These are phyloP conservation scores for Neurospora tetrasperma DNA, from an alignment of 495 filamentous ascomycete genomes.

Conservation along the genomic window DNA sequence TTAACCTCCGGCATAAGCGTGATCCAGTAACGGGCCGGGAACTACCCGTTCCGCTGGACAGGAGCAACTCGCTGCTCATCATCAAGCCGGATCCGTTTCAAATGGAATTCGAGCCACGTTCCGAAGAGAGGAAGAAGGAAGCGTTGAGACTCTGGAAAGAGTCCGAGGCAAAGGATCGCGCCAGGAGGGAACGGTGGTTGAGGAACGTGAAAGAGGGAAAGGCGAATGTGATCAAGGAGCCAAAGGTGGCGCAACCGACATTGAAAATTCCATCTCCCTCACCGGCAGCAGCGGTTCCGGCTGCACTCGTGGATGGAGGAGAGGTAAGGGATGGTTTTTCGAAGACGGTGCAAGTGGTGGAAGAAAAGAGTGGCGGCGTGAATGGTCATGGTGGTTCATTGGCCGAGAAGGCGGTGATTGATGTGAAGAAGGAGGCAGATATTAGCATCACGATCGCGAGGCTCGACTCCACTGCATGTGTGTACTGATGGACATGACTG, in stretches of 20 bases:
- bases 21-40: constrained; percentile 23
- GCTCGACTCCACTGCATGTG: not conserved
- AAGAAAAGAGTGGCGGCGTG: not conserved
- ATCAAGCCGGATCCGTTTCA: constrained; percentile 34
- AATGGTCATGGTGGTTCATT: not conserved
- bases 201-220: not conserved
- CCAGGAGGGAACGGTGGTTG: constrained; percentile 20
- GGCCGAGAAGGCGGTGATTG: not conserved
- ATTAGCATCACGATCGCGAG: not conserved
- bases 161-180: constrained; percentile 14
- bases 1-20: constrained; percentile 34
- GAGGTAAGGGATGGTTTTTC: not conserved
- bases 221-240: not conserved
- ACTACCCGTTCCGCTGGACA: constrained; percentile 31
- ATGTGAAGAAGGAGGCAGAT: not conserved
- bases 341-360: not conserved
- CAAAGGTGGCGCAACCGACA: not conserved
- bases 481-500: not conserved
- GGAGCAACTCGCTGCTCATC: constrained; percentile 32
- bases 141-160: constrained; percentile 18
- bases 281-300: not conserved
- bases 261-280: not conserved
- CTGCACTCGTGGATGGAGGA: not conserved
- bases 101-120: constrained; percentile 33
- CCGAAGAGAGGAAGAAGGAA: constrained; percentile 18